A percentile compares a stretch with the other conserved stretches of the same genome.
phyloP scores from a whole-genome alignment of 78 protist genomes.

The Dictyostelium citrinum region DNA sequence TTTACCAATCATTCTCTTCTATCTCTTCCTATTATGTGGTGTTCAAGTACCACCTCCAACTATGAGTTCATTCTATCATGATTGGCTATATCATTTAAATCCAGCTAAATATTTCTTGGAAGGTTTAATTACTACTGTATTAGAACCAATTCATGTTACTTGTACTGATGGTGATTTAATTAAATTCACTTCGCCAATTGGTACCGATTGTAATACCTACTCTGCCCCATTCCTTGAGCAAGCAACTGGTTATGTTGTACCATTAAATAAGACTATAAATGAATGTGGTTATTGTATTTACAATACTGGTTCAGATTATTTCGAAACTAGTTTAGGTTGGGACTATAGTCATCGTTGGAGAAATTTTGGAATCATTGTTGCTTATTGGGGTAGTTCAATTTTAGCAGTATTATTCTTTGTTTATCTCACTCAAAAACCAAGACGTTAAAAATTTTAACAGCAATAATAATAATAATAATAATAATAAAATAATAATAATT shows the following conservation, averaged over 20 bases:
- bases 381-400: constrained; percentile 53
- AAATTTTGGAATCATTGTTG: constrained; percentile 49
- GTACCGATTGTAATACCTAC: constrained; percentile 15
- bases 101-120: constrained; percentile 64
- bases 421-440: constrained; percentile 56
- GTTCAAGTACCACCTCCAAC: constrained; percentile 37
- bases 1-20: constrained; percentile 39
- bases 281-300: constrained; percentile 58
- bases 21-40: constrained; percentile 60
- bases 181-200: constrained; percentile 37
- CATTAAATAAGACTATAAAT: not conserved
- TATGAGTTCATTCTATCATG: constrained; percentile 21
- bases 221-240: not conserved
- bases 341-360: constrained; percentile 29
- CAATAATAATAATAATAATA: not conserved
- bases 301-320: constrained; percentile 2
- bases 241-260: not conserved
- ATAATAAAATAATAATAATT: no score
- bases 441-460: not conserved
- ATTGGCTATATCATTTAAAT: constrained; percentile 50
- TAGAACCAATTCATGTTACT: not conserved
- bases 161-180: constrained; percentile 29
- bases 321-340: constrained; percentile 19
- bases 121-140: constrained; percentile 58
- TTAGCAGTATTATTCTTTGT: constrained; percentile 24